Conservation (phyloP, 2,329 filamentous ascomycete genomes). For the Fusarium nematophilum region DNA sequence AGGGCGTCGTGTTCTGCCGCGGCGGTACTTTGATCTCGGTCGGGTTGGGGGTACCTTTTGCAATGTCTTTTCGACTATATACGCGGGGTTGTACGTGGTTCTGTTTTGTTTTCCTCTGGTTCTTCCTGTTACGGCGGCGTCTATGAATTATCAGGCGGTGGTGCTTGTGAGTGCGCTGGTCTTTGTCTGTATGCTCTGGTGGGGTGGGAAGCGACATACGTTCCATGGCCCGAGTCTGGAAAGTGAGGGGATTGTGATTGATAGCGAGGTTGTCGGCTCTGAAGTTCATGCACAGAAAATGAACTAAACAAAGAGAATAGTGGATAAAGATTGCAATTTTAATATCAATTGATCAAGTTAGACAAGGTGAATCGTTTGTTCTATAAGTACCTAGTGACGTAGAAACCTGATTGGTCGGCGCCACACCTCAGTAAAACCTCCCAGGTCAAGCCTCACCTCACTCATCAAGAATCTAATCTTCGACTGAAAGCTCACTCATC, state of each 20-base stretch:
- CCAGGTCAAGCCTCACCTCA: slow-evolving; percentile 25
- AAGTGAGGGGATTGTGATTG: not conserved
- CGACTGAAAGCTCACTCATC: slow-evolving; percentile 8
- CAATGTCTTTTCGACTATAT: not conserved
- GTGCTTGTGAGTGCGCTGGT: not conserved
- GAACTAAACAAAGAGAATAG: no score
- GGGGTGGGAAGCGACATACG: not conserved
- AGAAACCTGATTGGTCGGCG: slow-evolving; percentile 27
- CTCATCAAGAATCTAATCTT: slow-evolving; percentile 8
- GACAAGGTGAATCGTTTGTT: no score
- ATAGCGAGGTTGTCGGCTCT: no score
- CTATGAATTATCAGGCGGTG: not conserved
- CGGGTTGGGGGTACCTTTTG: not conserved
- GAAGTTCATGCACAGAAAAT: no score
- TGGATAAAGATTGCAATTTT: no score
- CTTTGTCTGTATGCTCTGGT: not conserved
- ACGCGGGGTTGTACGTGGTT: not conserved
- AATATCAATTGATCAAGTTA: no score
- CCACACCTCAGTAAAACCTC: slow-evolving; percentile 1
- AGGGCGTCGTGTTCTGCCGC: not conserved
- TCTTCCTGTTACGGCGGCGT: not conserved
- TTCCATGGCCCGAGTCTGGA: not conserved
- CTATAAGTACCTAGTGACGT: no score
- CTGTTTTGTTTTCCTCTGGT: not conserved
- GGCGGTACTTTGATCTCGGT: not conserved